A percentile compares a stretch with the other conserved stretches of the same genome.
phyloP scores from a whole-genome alignment of 2,329 filamentous ascomycete genomes.

The Aspergillus piperis region DNA sequence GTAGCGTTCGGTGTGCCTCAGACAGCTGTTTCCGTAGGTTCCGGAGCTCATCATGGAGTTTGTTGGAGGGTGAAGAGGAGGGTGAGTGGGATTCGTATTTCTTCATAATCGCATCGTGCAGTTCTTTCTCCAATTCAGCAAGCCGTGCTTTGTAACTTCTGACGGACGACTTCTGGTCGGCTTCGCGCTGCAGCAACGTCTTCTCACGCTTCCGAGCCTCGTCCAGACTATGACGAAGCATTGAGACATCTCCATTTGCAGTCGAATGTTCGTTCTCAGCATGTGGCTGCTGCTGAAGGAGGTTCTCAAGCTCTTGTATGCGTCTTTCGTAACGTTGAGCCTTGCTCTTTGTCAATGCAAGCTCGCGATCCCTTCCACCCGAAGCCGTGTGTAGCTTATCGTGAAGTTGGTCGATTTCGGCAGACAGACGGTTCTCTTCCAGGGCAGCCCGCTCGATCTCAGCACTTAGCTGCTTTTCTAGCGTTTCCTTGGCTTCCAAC shows the following conservation, averaged over 20 bases:
- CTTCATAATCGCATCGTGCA: constrained; percentile 61
- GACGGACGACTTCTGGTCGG: constrained; percentile 62
- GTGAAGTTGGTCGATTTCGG: constrained; percentile 53
- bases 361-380: constrained; percentile 50
- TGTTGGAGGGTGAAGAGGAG: constrained; percentile 52
- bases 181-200: constrained; percentile 66
- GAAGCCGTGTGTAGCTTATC: constrained; percentile 50
- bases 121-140: constrained; percentile 65
- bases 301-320: constrained; percentile 51
- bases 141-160: constrained; percentile 67
- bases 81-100: constrained; percentile 56
- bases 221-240: constrained; percentile 64
- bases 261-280: constrained; percentile 36
- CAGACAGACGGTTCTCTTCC: constrained; percentile 64
- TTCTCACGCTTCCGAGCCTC: constrained; percentile 67
- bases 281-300: constrained; percentile 57
- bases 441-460: constrained; percentile 66
- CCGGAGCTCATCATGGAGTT: constrained; percentile 55
- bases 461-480: constrained; percentile 65
- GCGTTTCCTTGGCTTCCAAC: constrained; percentile 56
- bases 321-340: constrained; percentile 65
- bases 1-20: constrained; percentile 60
- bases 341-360: constrained; percentile 58
- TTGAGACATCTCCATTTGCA: constrained; percentile 54
- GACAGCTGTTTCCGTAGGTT: constrained; percentile 63